Conservation (phyloP, 2,329 filamentous ascomycete species). For the Beauveria australis region DNA sequence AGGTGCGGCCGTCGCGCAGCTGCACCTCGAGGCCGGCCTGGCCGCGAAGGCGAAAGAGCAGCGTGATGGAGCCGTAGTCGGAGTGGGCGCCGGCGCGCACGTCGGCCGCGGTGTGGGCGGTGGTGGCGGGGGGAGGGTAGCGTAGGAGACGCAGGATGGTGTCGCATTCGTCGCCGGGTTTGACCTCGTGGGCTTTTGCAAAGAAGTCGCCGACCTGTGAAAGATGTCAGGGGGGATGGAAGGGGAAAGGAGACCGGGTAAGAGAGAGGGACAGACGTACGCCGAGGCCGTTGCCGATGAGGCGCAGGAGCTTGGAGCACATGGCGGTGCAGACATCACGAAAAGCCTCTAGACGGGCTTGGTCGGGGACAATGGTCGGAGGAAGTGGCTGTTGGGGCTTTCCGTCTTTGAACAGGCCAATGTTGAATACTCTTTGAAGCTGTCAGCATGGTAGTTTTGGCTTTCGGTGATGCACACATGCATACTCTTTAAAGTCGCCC, state of each 20-base stretch:
- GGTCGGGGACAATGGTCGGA: conserved; percentile 47
- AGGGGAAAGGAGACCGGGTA: neutral
- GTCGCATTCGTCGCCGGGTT: conserved; percentile 37
- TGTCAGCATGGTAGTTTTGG: conserved; percentile 26
- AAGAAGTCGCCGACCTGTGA: conserved; percentile 44
- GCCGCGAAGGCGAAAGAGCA: conserved; percentile 78
- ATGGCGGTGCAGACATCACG: conserved; percentile 62
- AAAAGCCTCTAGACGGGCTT: conserved; percentile 58
- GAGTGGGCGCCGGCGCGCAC: conserved; percentile 87
- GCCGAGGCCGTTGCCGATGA: conserved; percentile 71
- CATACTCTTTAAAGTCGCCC: conserved; percentile 83
- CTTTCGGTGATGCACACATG: neutral
- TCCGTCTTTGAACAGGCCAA: conserved; percentile 64
- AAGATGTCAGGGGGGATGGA: neutral
- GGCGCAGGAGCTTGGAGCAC: conserved; percentile 62
- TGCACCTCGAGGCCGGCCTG: conserved; percentile 83
- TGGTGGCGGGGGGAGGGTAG: conserved; percentile 51
- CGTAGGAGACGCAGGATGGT: conserved; percentile 63
- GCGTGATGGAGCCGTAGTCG: conserved; percentile 66
- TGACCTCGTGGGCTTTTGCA: conserved; percentile 39
- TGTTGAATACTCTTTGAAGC: conserved; percentile 66
- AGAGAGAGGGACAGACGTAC: conserved; percentile 30
- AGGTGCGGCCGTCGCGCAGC: conserved; percentile 38
- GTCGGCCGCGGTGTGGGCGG: conserved; percentile 43
- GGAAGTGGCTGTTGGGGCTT: conserved; percentile 74